Evolutionary conservation across 2,329 filamentous ascomycete species (phyloP).

Genomic region (Cercospora brassicicola): DNA sequence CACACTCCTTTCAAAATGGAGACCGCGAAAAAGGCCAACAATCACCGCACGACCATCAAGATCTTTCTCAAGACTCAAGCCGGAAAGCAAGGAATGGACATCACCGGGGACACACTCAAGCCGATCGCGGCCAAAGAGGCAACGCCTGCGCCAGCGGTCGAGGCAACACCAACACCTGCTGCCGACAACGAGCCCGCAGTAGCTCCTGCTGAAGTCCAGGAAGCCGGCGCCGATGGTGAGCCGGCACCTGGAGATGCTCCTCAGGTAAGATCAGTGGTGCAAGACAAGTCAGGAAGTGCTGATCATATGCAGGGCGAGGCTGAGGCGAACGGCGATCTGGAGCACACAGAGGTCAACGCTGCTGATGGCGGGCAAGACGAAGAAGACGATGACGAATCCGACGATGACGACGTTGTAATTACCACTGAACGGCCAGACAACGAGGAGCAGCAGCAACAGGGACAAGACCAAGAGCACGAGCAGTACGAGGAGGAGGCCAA

Average conservation of each 20-base stretch:
- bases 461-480: conserved; percentile 21
- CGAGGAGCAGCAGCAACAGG: conserved; percentile 22
- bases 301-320: neutral
- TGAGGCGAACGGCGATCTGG: conserved; percentile 13
- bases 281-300: neutral
- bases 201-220: conserved; percentile 12
- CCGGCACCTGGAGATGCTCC: conserved; percentile 9
- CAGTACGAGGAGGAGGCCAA: conserved; percentile 21
- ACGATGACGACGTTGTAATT: conserved; percentile 35
- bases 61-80: conserved; percentile 88
- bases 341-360: neutral
- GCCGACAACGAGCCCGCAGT: conserved; percentile 15
- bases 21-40: conserved; percentile 85
- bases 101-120: conserved; percentile 20
- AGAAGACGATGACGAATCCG: conserved; percentile 29
- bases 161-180: conserved; percentile 11
- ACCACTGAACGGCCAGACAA: conserved; percentile 35
- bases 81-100: conserved; percentile 54
- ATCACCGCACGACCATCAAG: conserved; percentile 85
- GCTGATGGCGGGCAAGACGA: conserved; percentile 27
- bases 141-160: conserved; percentile 6
- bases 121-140: conserved; percentile 25
- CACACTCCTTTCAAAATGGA: conserved; percentile 84
- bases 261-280: conserved; percentile 15
- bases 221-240: conserved; percentile 4